phyloP scores from a whole-genome alignment of 139 green algal genomes.

The Raphidocelis subcapitata region DNA sequence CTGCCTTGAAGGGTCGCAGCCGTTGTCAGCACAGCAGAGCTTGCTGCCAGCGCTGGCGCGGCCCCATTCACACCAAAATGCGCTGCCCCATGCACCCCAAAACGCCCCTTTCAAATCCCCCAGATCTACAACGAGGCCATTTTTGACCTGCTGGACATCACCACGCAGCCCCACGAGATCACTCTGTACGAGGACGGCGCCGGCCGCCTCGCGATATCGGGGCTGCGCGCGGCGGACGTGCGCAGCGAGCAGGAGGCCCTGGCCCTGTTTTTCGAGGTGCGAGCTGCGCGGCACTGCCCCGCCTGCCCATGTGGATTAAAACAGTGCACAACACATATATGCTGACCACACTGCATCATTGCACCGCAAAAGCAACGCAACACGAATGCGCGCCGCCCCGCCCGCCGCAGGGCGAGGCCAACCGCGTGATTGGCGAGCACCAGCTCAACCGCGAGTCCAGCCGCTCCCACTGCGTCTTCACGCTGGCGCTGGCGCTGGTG shows the following conservation, averaged over 20 bases:
- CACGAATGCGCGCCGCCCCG: no score
- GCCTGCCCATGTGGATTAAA: not conserved
- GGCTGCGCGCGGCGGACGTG: slow-evolving; percentile 42
- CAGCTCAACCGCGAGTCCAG: slow-evolving; percentile 70
- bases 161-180: slow-evolving; percentile 49
- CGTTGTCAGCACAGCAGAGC: no score
- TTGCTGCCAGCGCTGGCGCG: no score
- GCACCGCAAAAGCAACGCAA: no score
- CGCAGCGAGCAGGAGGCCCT: slow-evolving; percentile 59
- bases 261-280: slow-evolving; percentile 65
- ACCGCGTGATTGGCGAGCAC: slow-evolving; percentile 72
- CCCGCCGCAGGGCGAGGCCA: slow-evolving; percentile 73
- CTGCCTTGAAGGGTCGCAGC: no score
- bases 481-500: slow-evolving; percentile 43
- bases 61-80: no score
- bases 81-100: no score
- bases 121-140: slow-evolving; percentile 73
- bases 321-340: no score
- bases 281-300: not conserved
- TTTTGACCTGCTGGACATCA: slow-evolving; percentile 68
- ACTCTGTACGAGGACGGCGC: slow-evolving; percentile 16
- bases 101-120: no score
- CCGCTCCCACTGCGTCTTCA: slow-evolving; percentile 77
- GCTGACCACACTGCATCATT: no score
- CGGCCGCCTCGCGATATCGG: slow-evolving; percentile 28